These are phyloP conservation scores for Dictyostelium citrinum DNA, from an alignment of 78 protist species.

Conservation along the genomic window DNA sequence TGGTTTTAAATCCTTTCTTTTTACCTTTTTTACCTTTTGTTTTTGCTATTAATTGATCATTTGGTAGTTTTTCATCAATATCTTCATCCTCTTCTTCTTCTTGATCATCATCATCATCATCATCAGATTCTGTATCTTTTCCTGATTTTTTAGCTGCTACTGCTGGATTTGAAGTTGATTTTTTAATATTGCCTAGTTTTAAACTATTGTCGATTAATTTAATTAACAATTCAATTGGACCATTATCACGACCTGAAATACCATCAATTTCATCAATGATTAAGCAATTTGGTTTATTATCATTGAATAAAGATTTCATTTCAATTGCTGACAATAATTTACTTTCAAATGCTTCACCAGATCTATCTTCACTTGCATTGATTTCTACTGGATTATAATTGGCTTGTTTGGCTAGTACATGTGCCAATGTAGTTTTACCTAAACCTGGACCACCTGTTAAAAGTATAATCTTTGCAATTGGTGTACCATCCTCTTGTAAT, in stretches of 20 bases:
- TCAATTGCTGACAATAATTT: conserved; percentile 39
- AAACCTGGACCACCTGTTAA: conserved; percentile 94
- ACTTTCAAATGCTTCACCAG: conserved; percentile 64
- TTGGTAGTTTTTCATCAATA: not conserved
- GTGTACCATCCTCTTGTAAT: conserved; percentile 21
- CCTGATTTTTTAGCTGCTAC: not conserved
- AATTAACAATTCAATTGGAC: conserved; percentile 47
- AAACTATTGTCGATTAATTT: conserved; percentile 14
- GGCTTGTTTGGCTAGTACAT: conserved; percentile 86
- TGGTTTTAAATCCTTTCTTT: not conserved
- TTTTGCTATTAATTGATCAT: not conserved
- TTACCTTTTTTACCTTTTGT: not conserved
- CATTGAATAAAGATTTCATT: conserved; percentile 35
- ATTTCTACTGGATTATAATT: conserved; percentile 80
- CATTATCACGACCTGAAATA: conserved; percentile 67
- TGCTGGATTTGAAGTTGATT: not conserved
- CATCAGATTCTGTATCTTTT: not conserved
- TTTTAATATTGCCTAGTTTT: not conserved
- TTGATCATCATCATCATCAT: not conserved
- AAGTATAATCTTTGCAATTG: conserved; percentile 55
- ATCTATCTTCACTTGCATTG: conserved; percentile 85
- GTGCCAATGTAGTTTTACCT: conserved; percentile 96
- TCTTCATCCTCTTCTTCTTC: not conserved
- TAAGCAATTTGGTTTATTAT: conserved; percentile 77
- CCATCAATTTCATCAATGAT: conserved; percentile 93